Evolutionary conservation across 2,329 filamentous ascomycete species (phyloP).

Genomic region (Cladophialophora immunda): DNA sequence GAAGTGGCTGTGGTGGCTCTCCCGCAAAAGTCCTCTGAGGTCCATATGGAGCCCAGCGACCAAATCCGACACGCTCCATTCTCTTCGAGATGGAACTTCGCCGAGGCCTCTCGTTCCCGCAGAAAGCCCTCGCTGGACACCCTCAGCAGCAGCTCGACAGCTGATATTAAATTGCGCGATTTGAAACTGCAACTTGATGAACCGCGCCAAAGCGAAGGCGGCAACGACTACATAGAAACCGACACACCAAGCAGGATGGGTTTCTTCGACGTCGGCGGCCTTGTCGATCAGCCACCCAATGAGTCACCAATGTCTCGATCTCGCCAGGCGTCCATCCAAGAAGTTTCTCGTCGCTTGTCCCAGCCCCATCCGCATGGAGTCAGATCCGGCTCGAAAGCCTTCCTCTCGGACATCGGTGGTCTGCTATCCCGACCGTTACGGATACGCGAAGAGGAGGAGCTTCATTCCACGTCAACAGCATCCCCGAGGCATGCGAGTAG

Average conservation of each 20-base stretch:
- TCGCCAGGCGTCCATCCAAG: conserved; percentile 35
- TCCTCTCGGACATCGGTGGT: conserved; percentile 42
- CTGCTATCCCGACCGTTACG: conserved; percentile 34
- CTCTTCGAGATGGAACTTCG: conserved; percentile 37
- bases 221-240: conserved; percentile 25
- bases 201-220: conserved; percentile 1
- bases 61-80: conserved; percentile 42
- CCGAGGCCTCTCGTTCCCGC: conserved; percentile 23
- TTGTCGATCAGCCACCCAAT: conserved; percentile 61
- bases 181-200: conserved; percentile 26
- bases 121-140: conserved; percentile 29
- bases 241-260: conserved; percentile 64
- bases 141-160: conserved; percentile 36
- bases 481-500: conserved; percentile 24
- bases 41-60: conserved; percentile 36
- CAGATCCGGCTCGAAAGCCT: conserved; percentile 36
- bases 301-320: conserved; percentile 46
- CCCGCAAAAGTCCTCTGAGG: conserved; percentile 15
- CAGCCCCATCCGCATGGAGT: conserved; percentile 20
- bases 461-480: conserved; percentile 17
- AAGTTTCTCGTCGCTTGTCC: conserved; percentile 24
- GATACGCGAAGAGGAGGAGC: conserved; percentile 34
- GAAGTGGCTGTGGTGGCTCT: conserved; percentile 24
- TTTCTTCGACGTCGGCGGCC: conserved; percentile 84
- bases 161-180: conserved; percentile 37